Conservation (phyloP, 75 land plant species). For the Isoetes taiwanensis region DNA sequence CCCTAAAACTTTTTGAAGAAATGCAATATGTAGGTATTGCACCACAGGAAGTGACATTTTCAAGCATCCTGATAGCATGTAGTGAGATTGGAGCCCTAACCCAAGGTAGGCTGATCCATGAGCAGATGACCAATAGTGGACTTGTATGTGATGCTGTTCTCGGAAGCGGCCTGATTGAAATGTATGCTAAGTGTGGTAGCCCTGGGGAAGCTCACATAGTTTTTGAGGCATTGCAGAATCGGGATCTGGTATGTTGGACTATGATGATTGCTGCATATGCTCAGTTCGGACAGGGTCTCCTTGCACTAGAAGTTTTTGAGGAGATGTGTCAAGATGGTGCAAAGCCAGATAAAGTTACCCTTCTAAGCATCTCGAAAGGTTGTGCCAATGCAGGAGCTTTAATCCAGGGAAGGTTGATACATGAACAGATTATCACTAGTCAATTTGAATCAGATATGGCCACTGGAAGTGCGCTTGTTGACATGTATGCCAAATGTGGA, state of each 20-base stretch:
- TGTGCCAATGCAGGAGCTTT: no score
- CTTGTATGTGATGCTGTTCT: not conserved
- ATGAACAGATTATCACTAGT: no score
- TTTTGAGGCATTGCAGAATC: not conserved
- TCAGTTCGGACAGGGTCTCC: not conserved
- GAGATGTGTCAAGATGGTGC: constrained; percentile 1
- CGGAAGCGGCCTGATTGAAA: constrained; percentile 11
- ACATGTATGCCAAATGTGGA: no score
- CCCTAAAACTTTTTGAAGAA: no score
- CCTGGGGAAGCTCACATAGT: not conserved
- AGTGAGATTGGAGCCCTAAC: no score
- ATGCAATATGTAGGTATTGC: no score
- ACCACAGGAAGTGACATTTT: no score
- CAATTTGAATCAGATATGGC: no score
- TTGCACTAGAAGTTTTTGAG: constrained; percentile 1
- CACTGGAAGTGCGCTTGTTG: no score
- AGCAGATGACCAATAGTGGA: not conserved
- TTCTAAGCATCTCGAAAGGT: not conserved
- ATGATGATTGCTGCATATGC: constrained; percentile 10
- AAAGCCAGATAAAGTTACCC: constrained; percentile 4
- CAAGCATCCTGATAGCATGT: no score
- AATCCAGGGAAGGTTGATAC: no score
- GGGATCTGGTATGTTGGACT: constrained; percentile 7
- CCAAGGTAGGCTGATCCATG: not conserved
- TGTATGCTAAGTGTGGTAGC: constrained; percentile 13